Evolutionary conservation across 23 red algal species (phyloP).

Genomic region (Gracilariopsis chorda): DNA sequence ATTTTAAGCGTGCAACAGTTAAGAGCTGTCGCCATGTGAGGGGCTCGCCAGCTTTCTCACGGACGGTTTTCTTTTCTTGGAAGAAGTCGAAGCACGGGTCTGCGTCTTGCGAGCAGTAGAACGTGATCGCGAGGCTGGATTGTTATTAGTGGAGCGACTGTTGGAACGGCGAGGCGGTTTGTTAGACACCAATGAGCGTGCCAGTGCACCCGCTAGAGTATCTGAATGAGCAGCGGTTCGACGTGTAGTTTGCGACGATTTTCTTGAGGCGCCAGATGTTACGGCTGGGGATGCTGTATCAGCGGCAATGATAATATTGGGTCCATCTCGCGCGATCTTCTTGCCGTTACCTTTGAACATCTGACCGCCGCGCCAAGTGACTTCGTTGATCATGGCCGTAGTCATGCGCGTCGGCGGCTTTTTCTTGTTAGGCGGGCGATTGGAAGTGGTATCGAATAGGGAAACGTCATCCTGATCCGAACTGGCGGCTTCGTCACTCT

Average conservation of each 20-base stretch:
- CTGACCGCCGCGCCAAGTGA: constrained; percentile 21
- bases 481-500: background rate
- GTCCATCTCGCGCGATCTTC: constrained; percentile 60
- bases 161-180: background rate
- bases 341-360: constrained; percentile 67
- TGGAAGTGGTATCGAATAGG: background rate
- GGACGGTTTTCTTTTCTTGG: constrained; percentile 31
- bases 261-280: background rate
- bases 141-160: background rate
- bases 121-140: background rate
- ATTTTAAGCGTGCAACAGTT: too few relatives aligned
- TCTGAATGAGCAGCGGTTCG: constrained; percentile 35
- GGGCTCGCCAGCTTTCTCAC: constrained; percentile 32
- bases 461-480: background rate
- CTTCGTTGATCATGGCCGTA: constrained; percentile 44
- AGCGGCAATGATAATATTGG: constrained; percentile 54
- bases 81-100: background rate
- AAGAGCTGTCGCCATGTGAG: constrained; percentile 12
- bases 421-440: background rate
- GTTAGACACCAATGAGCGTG: background rate
- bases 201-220: constrained; percentile 12
- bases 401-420: background rate
- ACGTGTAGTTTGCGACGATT: background rate
- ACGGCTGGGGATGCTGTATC: background rate
- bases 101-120: background rate